Base-by-base conservation (phyloP, 805 yeast species). In the Starmerella kuoi region DNA sequence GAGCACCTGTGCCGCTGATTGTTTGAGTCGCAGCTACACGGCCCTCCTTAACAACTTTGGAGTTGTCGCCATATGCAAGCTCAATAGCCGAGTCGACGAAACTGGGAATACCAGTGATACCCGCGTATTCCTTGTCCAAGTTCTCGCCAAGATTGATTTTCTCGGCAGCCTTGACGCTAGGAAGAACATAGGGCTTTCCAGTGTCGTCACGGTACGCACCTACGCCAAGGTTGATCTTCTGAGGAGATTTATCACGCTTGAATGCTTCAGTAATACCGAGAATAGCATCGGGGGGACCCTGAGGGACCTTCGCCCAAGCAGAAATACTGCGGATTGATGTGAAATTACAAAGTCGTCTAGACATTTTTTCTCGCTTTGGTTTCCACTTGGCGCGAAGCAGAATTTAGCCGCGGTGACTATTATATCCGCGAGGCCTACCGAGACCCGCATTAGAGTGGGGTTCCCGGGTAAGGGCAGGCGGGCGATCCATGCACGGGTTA, bases 1-100 rank as follows among this genome's bases (percentile, higher is more conserved):
- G 68, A 3, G 96, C 88, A 48, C 98, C 98, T 30, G 98, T 88
- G 49, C 98, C 98, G 31, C 94, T 80, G 48, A 88, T 70, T 44
- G 96, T 80, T 65, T 88, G 98, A 12, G 86, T 70, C 38, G 93
- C 75, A 40, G 85, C 80, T 31, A 87, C 72, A 54, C 94, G 70
- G 43, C 72, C 71, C 38, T 74, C 77, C 12, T 64, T 63, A 33
- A 79, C 61, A 43, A 79, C 71, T 45, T 70, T 58, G 30, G 70
- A 65, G 31, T 82, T 82, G 47, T 69, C 76, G 50, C 80, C 76
- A 65, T 87, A 75, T 35, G 88, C 69, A 56, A 85, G 76, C 55
- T 72, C 64, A 55, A 77, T 72, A 33, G 91, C 91, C 28, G 73
- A 69, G 33, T 64, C 61, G 55, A 78, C 78, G 68, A 73, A 88